Conservation (phyloP, 176 grass and related monocot species). For the Secale cereale region DNA sequence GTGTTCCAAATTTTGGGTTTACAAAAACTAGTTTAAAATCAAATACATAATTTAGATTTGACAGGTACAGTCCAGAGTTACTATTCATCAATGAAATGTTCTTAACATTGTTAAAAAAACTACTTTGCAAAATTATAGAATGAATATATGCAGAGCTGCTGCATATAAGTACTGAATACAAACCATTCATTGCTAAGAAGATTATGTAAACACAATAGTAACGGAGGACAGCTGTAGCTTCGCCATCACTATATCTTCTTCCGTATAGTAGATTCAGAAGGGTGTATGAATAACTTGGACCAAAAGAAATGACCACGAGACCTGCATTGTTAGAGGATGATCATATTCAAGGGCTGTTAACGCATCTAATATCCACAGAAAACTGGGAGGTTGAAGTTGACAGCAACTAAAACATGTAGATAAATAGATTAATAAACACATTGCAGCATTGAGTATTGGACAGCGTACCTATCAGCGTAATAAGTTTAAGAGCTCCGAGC, state of each 20-base stretch:
- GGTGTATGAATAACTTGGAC: slow-evolving; percentile 97
- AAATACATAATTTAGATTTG: not conserved
- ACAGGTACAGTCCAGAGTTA: not conserved
- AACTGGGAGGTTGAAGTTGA: not conserved
- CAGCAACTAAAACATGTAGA: slow-evolving; percentile 15
- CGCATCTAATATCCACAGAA: slow-evolving; percentile 11
- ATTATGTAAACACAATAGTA: slow-evolving; percentile 96
- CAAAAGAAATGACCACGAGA: slow-evolving; percentile 85
- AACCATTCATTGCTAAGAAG: slow-evolving; percentile 92
- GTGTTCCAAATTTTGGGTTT: not conserved
- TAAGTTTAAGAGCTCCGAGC: slow-evolving; percentile 78
- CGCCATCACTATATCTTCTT: slow-evolving; percentile 70
- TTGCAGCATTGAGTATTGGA: slow-evolving; percentile 1
- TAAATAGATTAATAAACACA: not conserved
- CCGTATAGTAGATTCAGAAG: slow-evolving; percentile 84
- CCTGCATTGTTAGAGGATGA: slow-evolving; percentile 52
- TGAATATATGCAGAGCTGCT: slow-evolving; percentile 11
- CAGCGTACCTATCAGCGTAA: slow-evolving; percentile 81
- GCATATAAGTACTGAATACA: slow-evolving; percentile 17
- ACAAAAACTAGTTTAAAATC: slow-evolving; percentile 16
- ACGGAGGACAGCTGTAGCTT: slow-evolving; percentile 72
- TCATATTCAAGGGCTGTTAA: not conserved
- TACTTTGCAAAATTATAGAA: slow-evolving; percentile 10
- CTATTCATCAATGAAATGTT: not conserved
- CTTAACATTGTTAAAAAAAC: not conserved